A percentile compares a stretch with the other conserved stretches of the same genome.
phyloP scores from a whole-genome alignment of 257 asterid genomes.

The Ehretia macrophylla region DNA sequence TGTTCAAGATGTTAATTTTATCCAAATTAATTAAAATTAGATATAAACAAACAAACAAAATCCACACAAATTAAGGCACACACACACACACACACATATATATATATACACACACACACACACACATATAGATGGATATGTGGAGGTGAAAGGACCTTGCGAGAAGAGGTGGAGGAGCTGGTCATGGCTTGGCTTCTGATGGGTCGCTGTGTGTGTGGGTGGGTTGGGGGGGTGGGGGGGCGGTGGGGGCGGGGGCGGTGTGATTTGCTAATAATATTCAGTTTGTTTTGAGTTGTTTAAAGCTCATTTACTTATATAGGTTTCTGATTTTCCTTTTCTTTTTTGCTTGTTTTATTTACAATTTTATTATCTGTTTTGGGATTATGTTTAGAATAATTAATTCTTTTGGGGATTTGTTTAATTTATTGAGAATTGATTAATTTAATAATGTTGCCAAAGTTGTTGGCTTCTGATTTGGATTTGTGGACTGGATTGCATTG shows the following conservation, averaged over 20 bases:
- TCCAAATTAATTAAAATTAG: not conserved
- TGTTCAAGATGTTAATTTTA: slow-evolving; percentile 10
- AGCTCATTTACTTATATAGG: too few relatives aligned
- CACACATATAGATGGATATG: too few relatives aligned
- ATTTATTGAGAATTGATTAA: too few relatives aligned
- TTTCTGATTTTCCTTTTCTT: too few relatives aligned
- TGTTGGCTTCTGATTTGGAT: not conserved
- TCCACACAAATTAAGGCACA: not conserved
- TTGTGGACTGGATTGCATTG: not conserved
- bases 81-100: not conserved
- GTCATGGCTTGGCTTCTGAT: slow-evolving; percentile 25
- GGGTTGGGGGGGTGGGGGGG: too few relatives aligned
- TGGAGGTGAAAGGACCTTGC: slow-evolving; percentile 20
- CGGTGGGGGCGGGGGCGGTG: too few relatives aligned
- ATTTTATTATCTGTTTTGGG: too few relatives aligned
- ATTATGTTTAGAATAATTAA: too few relatives aligned
- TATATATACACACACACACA: not conserved
- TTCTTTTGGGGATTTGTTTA: too few relatives aligned
- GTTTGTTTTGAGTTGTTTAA: too few relatives aligned
- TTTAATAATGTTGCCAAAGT: not conserved
- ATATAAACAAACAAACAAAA: not conserved
- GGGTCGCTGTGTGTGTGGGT: not conserved
- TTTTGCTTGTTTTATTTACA: too few relatives aligned
- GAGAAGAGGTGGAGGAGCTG: slow-evolving; percentile 36
- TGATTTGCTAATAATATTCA: too few relatives aligned